A percentile compares a stretch with the other conserved stretches of the same genome.
Conservation (phyloP, 2,329 filamentous ascomycete species). For the Nigrospora oryzae region DNA sequence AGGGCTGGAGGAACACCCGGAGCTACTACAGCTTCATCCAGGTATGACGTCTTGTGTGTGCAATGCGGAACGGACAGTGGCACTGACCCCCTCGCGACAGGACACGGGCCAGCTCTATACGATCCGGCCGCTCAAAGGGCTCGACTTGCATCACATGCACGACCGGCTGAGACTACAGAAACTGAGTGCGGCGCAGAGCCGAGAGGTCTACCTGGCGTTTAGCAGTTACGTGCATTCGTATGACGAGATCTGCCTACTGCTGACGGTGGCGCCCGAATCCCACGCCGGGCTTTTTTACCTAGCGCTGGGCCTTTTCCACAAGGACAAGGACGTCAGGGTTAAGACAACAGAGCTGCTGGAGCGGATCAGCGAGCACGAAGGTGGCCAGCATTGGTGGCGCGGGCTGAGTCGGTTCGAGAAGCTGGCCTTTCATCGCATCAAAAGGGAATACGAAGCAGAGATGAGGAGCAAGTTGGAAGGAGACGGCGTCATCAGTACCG, state of each 20-base stretch:
- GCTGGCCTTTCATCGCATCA: slow-evolving; percentile 72
- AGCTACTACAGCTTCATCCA: slow-evolving; percentile 96
- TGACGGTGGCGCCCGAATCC: slow-evolving; percentile 75
- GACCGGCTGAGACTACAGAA: slow-evolving; percentile 81
- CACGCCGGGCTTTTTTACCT: slow-evolving; percentile 88
- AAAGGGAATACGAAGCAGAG: slow-evolving; percentile 54
- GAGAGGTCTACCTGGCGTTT: slow-evolving; percentile 78
- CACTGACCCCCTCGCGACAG: slow-evolving; percentile 24
- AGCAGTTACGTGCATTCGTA: slow-evolving; percentile 69
- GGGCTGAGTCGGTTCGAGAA: slow-evolving; percentile 82
- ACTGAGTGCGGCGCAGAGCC: slow-evolving; percentile 65
- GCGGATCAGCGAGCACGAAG: slow-evolving; percentile 76
- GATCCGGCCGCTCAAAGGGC: slow-evolving; percentile 61
- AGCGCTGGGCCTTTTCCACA: slow-evolving; percentile 85
- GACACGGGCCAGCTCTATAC: slow-evolving; percentile 58
- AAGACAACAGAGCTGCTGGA: slow-evolving; percentile 74
- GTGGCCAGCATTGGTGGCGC: slow-evolving; percentile 88
- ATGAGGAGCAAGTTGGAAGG: slow-evolving; percentile 35
- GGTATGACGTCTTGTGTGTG: slow-evolving; percentile 30
- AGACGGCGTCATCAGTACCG: slow-evolving; percentile 26
- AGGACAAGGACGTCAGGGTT: slow-evolving; percentile 68
- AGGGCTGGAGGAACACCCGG: slow-evolving; percentile 92
- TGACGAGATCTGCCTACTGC: slow-evolving; percentile 75
- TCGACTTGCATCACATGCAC: slow-evolving; percentile 87
- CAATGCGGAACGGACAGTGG: neutral